phyloP scores from a whole-genome alignment of 1,284 basidiomycete genomes.

The Microbotryum lychnidis-dioicae region DNA sequence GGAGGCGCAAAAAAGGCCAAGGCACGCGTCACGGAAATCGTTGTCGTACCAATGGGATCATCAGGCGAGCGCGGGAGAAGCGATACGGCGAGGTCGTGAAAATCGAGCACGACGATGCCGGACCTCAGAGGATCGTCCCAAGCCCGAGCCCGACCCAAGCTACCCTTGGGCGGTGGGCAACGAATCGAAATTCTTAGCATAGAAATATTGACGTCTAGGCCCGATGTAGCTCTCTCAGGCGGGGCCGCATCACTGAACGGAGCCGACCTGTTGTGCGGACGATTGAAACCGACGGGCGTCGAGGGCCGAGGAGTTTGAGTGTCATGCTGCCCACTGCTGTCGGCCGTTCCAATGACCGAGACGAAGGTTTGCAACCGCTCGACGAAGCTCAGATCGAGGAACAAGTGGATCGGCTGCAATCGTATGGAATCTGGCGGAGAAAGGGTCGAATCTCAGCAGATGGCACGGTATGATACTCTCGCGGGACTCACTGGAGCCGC shows the following conservation, averaged over 20 bases:
- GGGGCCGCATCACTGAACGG: not conserved
- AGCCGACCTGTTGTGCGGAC: not conserved
- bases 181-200: slow-evolving; percentile 39
- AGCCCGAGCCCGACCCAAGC: not conserved
- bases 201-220: slow-evolving; percentile 24
- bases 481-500: not conserved
- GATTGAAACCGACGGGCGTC: not conserved
- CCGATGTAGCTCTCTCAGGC: not conserved
- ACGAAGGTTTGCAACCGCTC: slow-evolving; percentile 40
- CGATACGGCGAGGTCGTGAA: slow-evolving; percentile 32
- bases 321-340: no score
- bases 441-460: not conserved
- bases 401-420: slow-evolving; percentile 59
- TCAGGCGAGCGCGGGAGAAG: not conserved
- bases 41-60: not conserved
- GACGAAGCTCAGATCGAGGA: slow-evolving; percentile 58
- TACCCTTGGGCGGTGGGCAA: slow-evolving; percentile 38
- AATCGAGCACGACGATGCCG: slow-evolving; percentile 41
- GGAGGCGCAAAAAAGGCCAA: slow-evolving; percentile 2
- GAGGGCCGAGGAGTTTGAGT: not conserved
- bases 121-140: slow-evolving; percentile 32
- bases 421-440: slow-evolving; percentile 32
- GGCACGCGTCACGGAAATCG: not conserved
- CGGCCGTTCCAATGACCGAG: slow-evolving; percentile 17
- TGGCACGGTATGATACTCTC: no score